Conservation (phyloP, 805 yeast species). For the Candida silvicultrix region DNA sequence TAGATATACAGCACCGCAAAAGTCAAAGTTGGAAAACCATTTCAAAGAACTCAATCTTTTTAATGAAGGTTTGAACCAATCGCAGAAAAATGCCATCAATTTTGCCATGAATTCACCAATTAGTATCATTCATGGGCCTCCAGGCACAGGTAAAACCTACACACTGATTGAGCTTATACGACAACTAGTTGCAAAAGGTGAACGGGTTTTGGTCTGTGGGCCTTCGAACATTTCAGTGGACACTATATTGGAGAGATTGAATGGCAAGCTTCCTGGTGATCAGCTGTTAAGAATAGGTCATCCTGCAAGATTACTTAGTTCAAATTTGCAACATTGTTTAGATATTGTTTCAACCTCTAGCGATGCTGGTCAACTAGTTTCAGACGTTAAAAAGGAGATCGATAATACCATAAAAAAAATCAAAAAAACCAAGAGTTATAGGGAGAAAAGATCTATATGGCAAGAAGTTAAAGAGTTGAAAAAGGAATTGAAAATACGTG, state of each 20-base stretch:
- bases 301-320: conserved; percentile 74
- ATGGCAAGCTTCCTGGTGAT: conserved; percentile 34
- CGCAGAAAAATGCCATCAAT: conserved; percentile 69
- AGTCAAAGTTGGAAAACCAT: conserved; percentile 3
- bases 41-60: conserved; percentile 25
- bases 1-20: conserved; percentile 26
- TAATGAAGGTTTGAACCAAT: conserved; percentile 36
- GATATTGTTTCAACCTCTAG: conserved; percentile 61
- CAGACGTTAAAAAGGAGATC: conserved; percentile 69
- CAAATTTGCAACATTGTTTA: conserved; percentile 63
- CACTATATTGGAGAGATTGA: conserved; percentile 75
- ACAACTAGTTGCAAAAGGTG: conserved; percentile 52
- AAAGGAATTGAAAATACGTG: conserved; percentile 64
- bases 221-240: conserved; percentile 93
- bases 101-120: conserved; percentile 59
- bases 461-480: conserved; percentile 60
- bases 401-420: conserved; percentile 47
- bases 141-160: conserved; percentile 79
- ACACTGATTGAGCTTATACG: conserved; percentile 77
- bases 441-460: conserved; percentile 64
- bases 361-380: conserved; percentile 53
- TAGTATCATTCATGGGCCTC: conserved; percentile 67
- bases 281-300: conserved; percentile 83
- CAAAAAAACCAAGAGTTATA: conserved; percentile 55
- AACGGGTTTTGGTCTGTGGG: conserved; percentile 79